A percentile compares a stretch with the other conserved stretches of the same genome.
These are phyloP conservation scores for Colletotrichum agaves DNA, from an alignment of 2,329 filamentous ascomycete genomes.

Conservation along the genomic window DNA sequence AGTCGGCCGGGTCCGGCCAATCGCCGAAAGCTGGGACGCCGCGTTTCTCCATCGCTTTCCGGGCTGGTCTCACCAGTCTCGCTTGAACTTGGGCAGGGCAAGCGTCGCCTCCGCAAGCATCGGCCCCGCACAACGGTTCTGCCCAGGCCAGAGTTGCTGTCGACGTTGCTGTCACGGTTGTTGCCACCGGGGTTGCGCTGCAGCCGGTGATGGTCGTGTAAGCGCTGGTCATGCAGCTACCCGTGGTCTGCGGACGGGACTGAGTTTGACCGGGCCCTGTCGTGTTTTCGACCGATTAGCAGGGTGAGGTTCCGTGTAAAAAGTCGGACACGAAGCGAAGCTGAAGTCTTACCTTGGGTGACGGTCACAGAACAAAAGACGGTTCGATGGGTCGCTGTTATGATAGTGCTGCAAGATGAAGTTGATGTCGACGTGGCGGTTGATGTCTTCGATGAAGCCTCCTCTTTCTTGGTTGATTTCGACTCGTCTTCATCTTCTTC, in stretches of 20 bases:
- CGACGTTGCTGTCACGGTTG: not conserved
- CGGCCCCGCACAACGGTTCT: no score
- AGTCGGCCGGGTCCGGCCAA: conserved; percentile 13
- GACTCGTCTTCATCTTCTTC: not conserved
- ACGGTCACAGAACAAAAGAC: conserved; percentile 17
- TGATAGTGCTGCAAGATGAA: conserved; percentile 14
- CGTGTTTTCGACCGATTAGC: not conserved
- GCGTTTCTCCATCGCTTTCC: conserved; percentile 41
- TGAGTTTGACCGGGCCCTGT: not conserved
- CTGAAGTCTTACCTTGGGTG: not conserved
- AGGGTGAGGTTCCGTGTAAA: no score
- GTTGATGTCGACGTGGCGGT: not conserved
- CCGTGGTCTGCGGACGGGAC: not conserved
- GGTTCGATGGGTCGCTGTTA: conserved; percentile 17
- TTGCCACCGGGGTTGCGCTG: not conserved
- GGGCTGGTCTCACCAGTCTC: not conserved
- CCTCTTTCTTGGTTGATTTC: not conserved
- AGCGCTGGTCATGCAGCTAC: not conserved
- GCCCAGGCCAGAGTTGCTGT: not conserved
- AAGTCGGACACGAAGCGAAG: no score
- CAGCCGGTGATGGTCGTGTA: conserved; percentile 20
- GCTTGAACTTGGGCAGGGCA: not conserved
- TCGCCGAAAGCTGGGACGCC: conserved; percentile 21
- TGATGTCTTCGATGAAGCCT: not conserved
- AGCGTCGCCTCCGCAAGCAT: not conserved